Evolutionary conservation across 208 protist genomes (phyloP).

Genomic region (Tritrichomonas foetus): DNA sequence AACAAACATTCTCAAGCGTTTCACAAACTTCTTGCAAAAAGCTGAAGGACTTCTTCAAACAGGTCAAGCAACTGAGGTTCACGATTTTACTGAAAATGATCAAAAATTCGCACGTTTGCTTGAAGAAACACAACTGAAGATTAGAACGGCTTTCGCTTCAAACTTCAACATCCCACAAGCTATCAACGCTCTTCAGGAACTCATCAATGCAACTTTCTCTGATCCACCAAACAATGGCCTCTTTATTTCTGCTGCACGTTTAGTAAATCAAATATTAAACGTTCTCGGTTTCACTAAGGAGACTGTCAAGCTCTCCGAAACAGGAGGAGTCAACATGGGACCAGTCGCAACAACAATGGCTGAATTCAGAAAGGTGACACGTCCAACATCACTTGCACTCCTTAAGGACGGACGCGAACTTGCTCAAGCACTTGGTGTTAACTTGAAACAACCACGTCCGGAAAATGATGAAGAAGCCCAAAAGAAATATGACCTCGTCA

Average conservation of each 20-base stretch:
- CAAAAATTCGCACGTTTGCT: background rate
- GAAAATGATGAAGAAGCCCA: background rate
- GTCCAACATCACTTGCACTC: background rate
- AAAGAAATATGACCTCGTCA: background rate
- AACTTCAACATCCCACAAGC: background rate
- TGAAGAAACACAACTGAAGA: background rate
- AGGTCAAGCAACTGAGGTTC: background rate
- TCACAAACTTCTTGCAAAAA: background rate
- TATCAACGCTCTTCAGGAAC: background rate
- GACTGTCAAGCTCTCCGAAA: background rate
- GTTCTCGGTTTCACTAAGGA: background rate
- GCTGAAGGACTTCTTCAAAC: background rate
- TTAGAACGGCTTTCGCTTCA: background rate
- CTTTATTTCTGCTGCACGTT: background rate
- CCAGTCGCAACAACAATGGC: background rate
- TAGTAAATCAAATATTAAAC: background rate
- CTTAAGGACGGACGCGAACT: background rate
- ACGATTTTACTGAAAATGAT: background rate
- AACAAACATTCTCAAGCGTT: too few species aligned
- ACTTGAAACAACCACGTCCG: background rate
- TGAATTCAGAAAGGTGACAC: background rate
- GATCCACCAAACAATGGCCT: background rate
- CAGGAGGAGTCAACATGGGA: background rate
- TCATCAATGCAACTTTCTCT: background rate
- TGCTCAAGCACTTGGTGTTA: background rate